phyloP scores from a whole-genome alignment of 192 early-diverging fungal genomes.

The Backusella sp. region DNA sequence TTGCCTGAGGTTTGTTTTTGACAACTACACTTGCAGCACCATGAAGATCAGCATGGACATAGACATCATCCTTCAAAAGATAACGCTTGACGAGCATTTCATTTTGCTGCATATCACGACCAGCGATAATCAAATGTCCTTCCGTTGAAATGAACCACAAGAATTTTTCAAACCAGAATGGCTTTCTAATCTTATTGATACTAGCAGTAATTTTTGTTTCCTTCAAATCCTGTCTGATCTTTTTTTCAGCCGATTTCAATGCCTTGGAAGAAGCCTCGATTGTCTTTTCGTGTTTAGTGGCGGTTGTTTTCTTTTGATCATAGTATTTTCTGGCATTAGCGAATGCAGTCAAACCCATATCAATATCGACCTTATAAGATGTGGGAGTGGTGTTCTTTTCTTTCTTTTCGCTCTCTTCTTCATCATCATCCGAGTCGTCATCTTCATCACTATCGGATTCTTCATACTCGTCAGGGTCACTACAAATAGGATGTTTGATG shows the following conservation, averaged over 20 bases:
- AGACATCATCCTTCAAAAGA: constrained; percentile 69
- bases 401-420: constrained; percentile 33
- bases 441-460: constrained; percentile 35
- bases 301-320: constrained; percentile 78
- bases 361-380: constrained; percentile 70
- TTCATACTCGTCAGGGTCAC: constrained; percentile 58
- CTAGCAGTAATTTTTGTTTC: constrained; percentile 70
- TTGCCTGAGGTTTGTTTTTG: constrained; percentile 65
- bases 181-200: constrained; percentile 86
- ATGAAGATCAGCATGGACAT: constrained; percentile 92
- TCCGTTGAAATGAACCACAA: constrained; percentile 93
- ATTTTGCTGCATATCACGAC: constrained; percentile 91
- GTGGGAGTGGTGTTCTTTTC: constrained; percentile 28
- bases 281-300: constrained; percentile 89
- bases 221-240: constrained; percentile 81
- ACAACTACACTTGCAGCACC: constrained; percentile 89
- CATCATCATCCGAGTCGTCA: constrained; percentile 46
- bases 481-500: constrained; percentile 25
- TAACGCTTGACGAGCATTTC: constrained; percentile 84
- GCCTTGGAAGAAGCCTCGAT: constrained; percentile 82
- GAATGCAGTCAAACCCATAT: constrained; percentile 86
- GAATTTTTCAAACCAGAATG: constrained; percentile 99
- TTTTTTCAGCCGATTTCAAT: constrained; percentile 86
- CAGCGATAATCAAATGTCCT: constrained; percentile 90
- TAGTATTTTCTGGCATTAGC: constrained; percentile 91